phyloP scores from a whole-genome alignment of 75 land plant genomes.

The Adiantum capillusveneris region DNA sequence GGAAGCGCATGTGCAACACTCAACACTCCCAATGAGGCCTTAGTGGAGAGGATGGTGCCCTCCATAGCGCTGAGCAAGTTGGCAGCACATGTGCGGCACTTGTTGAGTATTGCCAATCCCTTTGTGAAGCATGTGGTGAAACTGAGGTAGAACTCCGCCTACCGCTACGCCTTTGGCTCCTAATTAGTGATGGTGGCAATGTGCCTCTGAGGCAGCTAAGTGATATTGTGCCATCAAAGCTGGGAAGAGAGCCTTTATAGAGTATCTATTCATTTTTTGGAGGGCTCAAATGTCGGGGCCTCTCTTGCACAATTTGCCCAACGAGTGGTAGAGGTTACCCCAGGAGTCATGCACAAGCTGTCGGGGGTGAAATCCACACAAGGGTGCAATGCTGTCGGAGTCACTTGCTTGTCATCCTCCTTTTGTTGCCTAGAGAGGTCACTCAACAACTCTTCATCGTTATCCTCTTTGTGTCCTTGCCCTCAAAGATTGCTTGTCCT shows the following conservation, averaged over 20 bases:
- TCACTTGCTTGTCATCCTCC: slow-evolving; percentile 57
- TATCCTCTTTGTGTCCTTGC: slow-evolving; percentile 34
- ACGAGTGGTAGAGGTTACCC: slow-evolving; percentile 52
- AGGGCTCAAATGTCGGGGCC: slow-evolving; percentile 33
- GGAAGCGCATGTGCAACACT: too few species aligned
- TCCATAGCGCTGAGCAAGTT: not conserved
- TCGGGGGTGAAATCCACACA: slow-evolving; percentile 73
- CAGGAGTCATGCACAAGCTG: slow-evolving; percentile 68
- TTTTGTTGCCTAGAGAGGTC: slow-evolving; percentile 33
- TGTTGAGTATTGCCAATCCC: slow-evolving; percentile 68
- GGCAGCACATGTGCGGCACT: slow-evolving; percentile 15
- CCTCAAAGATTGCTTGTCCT: slow-evolving; percentile 70
- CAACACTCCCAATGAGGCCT: too few species aligned
- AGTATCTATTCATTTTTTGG: slow-evolving; percentile 56
- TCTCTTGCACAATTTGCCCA: slow-evolving; percentile 23
- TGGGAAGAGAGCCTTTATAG: slow-evolving; percentile 11
- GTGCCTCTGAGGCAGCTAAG: slow-evolving; percentile 80
- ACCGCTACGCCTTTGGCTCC: slow-evolving; percentile 55
- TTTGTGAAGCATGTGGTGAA: slow-evolving; percentile 88
- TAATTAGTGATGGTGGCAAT: slow-evolving; percentile 66
- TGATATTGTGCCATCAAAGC: slow-evolving; percentile 23
- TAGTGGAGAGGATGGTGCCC: too few species aligned
- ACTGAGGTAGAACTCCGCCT: slow-evolving; percentile 72
- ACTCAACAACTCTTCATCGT: slow-evolving; percentile 7
- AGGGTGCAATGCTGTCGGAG: slow-evolving; percentile 52